Evolutionary conservation across 352 stramenopile species (phyloP), one percentile per base, ranked within the genome.

Genomic region (Phytophthora kernoviae): DNA sequence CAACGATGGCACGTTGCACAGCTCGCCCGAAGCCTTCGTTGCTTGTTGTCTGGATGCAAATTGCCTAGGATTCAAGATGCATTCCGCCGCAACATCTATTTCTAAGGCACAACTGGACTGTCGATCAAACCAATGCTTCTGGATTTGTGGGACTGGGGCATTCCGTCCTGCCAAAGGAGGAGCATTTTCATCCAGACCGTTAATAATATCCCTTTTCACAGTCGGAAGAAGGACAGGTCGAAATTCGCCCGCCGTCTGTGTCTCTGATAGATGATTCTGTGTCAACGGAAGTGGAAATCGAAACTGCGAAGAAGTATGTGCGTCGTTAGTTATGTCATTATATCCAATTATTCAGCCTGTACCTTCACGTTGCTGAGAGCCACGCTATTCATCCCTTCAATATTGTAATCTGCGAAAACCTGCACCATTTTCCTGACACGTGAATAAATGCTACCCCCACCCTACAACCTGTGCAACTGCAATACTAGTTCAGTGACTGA

Each of bases 361-460:
- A 91, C 79, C 64, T 86, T 92, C 33, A 84, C 70, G 34, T 93
- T 81, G 20, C 70, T 70, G 14, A 96, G 62, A 48, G 85, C 77
- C 18, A 96, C 59, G 9, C 76, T 73, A 61, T 92, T 96, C 87
- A 96, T 96, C n/a, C 91, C 91, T 78, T 96, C 89, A 27, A 97
- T 95, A 34, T 94, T 92, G 71, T 97, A 96, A 62, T 97, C 91
- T 1, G 90, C 87, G 74, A 97, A 96, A 5, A 94, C 74, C 81
- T 95, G 32, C 9, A 46, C 5, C 20, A 43, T 12, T 41, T 14
- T 4, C 30, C 41, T 39, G 24, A 30, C 24, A 30, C 24, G 6
- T 30, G 3, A 30, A 30, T 30, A 30, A 30, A 30, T n/a, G 24
- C 24, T 30, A 30, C 24, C 3, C 24, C 6, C 3, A 30, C 24